Conservation (phyloP, 2,329 filamentous ascomycete genomes). For the Huntiella decipiens region DNA sequence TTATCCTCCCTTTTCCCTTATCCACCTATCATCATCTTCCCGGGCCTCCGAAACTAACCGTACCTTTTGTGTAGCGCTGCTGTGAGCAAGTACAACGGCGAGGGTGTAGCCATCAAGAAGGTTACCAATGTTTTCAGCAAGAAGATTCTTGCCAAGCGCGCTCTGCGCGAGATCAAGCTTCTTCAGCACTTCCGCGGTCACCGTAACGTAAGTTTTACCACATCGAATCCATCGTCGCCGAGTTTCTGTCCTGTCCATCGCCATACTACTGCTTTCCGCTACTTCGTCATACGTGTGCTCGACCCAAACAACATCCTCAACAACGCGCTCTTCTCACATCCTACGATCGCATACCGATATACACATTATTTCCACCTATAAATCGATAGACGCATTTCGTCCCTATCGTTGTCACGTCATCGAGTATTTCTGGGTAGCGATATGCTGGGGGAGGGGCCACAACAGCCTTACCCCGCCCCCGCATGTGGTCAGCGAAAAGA, state of each 20-base stretch:
- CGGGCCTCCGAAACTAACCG: not conserved
- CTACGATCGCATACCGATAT: too few species aligned
- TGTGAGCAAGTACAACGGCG: constrained; percentile 72
- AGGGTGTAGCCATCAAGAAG: constrained; percentile 97
- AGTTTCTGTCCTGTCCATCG: too few species aligned
- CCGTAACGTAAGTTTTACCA: constrained; percentile 45
- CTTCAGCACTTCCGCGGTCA: constrained; percentile 91
- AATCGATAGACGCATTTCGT: too few species aligned
- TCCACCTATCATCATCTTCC: not conserved
- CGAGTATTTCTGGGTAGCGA: not conserved
- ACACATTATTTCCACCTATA: too few species aligned
- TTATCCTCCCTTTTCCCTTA: constrained; percentile 6
- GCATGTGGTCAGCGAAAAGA: too few species aligned
- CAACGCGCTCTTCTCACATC: too few species aligned
- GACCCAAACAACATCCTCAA: too few species aligned
- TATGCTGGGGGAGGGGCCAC: too few species aligned
- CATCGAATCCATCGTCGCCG: too few species aligned
- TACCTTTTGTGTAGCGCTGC: constrained; percentile 46
- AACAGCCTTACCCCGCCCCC: too few species aligned
- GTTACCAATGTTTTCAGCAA: constrained; percentile 99
- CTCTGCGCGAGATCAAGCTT: constrained; percentile 93
- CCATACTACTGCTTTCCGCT: too few species aligned
- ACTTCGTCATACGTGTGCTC: too few species aligned
- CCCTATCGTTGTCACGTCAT: not conserved
- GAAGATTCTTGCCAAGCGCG: constrained; percentile 97